These are phyloP conservation scores for Scheffersomyces ergatensis DNA, from an alignment of 805 yeast species.

Conservation along the genomic window DNA sequence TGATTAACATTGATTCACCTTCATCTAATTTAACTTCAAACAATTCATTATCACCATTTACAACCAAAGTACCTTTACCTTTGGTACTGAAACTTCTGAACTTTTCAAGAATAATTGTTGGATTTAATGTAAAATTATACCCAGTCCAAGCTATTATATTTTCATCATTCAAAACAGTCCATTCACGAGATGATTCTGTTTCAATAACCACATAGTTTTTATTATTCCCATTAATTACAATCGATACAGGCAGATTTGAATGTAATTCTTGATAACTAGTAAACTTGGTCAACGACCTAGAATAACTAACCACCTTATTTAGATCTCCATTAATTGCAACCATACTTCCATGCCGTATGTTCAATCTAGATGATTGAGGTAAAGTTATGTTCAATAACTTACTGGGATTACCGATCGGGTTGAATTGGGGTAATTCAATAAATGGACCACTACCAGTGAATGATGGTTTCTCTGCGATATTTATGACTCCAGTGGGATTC, in stretches of 20 bases:
- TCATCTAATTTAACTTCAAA: constrained; percentile 30
- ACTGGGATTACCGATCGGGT: constrained; percentile 37
- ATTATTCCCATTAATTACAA: constrained; percentile 30
- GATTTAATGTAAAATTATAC: constrained; percentile 23
- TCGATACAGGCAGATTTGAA: constrained; percentile 15
- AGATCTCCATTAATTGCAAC: constrained; percentile 46
- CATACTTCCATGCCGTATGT: constrained; percentile 35
- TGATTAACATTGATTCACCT: constrained; percentile 37
- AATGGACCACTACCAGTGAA: constrained; percentile 46
- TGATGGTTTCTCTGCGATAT: constrained; percentile 2
- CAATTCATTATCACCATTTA: constrained; percentile 39
- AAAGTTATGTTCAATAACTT: constrained; percentile 41
- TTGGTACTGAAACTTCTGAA: constrained; percentile 21
- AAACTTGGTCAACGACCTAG: constrained; percentile 2
- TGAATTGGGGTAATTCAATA: constrained; percentile 40
- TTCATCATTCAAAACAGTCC: constrained; percentile 38
- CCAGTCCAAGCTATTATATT: constrained; percentile 50
- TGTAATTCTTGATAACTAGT: constrained; percentile 8
- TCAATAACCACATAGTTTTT: constrained; percentile 37
- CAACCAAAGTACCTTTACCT: constrained; percentile 41
- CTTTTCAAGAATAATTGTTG: constrained; percentile 14
- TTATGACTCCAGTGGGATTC: too few species aligned
- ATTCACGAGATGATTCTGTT: constrained; percentile 27
- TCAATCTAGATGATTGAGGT: constrained; percentile 40
- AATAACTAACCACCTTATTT: constrained; percentile 15